These are phyloP conservation scores for Pythium monospermum DNA, from an alignment of 352 stramenopile genomes.

Conservation along the genomic window DNA sequence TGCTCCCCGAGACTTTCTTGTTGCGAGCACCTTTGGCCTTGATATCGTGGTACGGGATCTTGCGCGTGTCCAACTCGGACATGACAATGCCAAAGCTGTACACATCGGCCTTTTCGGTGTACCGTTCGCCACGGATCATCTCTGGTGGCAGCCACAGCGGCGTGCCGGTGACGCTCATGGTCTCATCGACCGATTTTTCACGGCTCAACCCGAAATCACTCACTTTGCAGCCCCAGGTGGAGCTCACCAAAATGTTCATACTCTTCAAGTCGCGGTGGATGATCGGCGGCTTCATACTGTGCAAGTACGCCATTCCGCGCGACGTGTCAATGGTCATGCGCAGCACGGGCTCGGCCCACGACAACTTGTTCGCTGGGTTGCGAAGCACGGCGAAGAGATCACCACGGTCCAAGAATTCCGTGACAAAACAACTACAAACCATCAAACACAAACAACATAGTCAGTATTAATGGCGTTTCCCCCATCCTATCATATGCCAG, in stretches of 20 bases:
- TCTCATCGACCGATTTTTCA: conserved; percentile 93
- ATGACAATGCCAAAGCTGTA: conserved; percentile 88
- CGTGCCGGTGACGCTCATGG: conserved; percentile 90
- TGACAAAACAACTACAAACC: conserved; percentile 75
- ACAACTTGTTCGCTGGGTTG: conserved; percentile 74
- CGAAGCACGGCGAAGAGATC: conserved; percentile 79
- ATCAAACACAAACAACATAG: conserved; percentile 1
- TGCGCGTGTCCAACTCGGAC: conserved; percentile 77
- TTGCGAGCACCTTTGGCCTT: conserved; percentile 78
- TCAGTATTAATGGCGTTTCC: neutral
- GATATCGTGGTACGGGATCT: conserved; percentile 87
- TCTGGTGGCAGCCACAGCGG: conserved; percentile 82
- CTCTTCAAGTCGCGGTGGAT: conserved; percentile 98
- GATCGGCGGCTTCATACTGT: conserved; percentile 96
- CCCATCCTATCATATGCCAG: neutral
- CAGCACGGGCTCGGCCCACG: conserved; percentile 83
- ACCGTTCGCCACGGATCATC: conserved; percentile 86
- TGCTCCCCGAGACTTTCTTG: conserved; percentile 83
- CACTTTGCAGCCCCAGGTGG: conserved; percentile 91
- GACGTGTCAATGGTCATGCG: conserved; percentile 89
- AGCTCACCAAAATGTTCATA: conserved; percentile 89
- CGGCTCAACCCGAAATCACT: conserved; percentile 97
- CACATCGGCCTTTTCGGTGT: conserved; percentile 86
- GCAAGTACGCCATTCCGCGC: conserved; percentile 96
- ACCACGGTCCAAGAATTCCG: conserved; percentile 80